Conservation (phyloP, 192 early-diverging fungal genomes). For the Phlyctochytrium planicorne region DNA sequence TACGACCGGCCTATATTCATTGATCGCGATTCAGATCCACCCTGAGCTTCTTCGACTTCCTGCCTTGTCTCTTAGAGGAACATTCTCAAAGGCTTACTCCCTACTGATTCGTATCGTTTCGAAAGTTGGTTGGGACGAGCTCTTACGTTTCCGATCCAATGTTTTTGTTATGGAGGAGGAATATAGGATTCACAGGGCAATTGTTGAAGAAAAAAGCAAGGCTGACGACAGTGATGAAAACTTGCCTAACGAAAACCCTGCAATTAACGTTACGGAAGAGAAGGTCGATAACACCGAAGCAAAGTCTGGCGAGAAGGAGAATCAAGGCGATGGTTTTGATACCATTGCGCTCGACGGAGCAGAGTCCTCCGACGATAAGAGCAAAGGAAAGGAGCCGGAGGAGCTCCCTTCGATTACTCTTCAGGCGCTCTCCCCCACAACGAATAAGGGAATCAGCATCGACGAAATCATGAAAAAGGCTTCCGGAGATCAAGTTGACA, state of each 20-base stretch:
- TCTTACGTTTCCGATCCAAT: slow-evolving; percentile 77
- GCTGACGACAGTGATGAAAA: slow-evolving; percentile 26
- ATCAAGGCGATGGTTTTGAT: slow-evolving; percentile 32
- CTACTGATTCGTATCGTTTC: slow-evolving; percentile 77
- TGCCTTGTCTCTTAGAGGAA: slow-evolving; percentile 86
- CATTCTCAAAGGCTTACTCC: slow-evolving; percentile 86
- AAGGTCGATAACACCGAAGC: slow-evolving; percentile 30
- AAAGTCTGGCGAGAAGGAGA: slow-evolving; percentile 27
- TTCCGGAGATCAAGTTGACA: slow-evolving; percentile 12
- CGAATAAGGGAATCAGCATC: slow-evolving; percentile 36
- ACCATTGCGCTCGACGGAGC: slow-evolving; percentile 37
- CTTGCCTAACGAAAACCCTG: slow-evolving; percentile 13
- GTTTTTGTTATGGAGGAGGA: slow-evolving; percentile 99
- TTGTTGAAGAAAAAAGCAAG: slow-evolving; percentile 65
- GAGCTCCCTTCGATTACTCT: neutral
- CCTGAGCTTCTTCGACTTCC: slow-evolving; percentile 80
- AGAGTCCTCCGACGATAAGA: slow-evolving; percentile 7
- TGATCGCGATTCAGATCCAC: no score
- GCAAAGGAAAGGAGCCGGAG: slow-evolving; percentile 10
- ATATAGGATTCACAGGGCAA: slow-evolving; percentile 73
- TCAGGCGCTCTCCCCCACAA: neutral
- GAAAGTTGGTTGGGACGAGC: slow-evolving; percentile 94
- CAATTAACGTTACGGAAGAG: slow-evolving; percentile 17
- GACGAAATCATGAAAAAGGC: slow-evolving; percentile 49
- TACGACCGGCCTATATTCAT: no score